A percentile compares a stretch with the other conserved stretches of the same genome.
These are phyloP conservation scores for Hysterium pulicare DNA, from an alignment of 2,329 filamentous ascomycete species.

Conservation along the genomic window DNA sequence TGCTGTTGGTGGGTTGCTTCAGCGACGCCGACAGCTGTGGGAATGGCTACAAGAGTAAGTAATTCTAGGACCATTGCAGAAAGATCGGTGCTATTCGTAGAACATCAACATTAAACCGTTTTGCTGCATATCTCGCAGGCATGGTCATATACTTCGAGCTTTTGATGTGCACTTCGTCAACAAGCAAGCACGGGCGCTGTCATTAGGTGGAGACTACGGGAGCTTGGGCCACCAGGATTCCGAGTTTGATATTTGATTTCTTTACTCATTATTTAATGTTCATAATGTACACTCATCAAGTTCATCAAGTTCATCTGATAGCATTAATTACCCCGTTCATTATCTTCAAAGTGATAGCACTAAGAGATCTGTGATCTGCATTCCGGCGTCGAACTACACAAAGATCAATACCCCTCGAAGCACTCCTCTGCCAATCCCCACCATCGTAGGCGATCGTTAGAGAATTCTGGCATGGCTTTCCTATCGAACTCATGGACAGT, in stretches of 20 bases:
- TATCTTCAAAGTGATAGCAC: no score
- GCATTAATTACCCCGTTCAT: no score
- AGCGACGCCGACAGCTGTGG: slow-evolving; percentile 47
- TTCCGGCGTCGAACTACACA: no score
- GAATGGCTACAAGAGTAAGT: slow-evolving; percentile 41
- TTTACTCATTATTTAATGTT: no score
- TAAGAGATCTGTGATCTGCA: no score
- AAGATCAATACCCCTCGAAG: neutral
- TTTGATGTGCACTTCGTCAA: slow-evolving; percentile 6
- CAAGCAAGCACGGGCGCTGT: slow-evolving; percentile 13
- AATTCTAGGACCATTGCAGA: slow-evolving; percentile 24
- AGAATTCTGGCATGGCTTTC: neutral
- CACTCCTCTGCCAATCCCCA: neutral
- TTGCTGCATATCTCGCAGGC: slow-evolving; percentile 1
- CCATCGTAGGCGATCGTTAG: neutral
- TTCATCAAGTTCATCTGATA: no score
- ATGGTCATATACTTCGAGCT: neutral
- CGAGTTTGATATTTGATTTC: no score
- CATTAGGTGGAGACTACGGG: slow-evolving; percentile 10
- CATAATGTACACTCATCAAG: no score
- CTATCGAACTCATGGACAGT: neutral
- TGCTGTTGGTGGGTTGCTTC: slow-evolving; percentile 50
- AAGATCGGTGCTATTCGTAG: slow-evolving; percentile 2
- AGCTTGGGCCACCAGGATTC: slow-evolving; percentile 6
- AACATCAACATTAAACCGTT: neutral